Evolutionary conservation across 2,329 filamentous ascomycete genomes (phyloP), one percentile per base, ranked within the genome.

Genomic region (Hirsutella rhossiliensis): DNA sequence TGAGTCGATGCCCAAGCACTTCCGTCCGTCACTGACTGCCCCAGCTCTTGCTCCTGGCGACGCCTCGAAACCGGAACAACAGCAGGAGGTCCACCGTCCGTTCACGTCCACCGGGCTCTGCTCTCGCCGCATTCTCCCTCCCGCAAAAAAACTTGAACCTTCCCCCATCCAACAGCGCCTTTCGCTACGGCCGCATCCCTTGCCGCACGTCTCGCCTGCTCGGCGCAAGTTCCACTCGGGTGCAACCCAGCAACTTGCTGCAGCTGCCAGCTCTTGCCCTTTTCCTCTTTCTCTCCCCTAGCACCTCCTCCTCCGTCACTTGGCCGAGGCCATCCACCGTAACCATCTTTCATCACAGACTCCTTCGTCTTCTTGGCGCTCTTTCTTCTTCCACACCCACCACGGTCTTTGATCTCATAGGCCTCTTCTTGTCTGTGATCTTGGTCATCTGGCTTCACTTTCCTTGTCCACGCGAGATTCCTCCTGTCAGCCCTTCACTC

Each of bases 321-420:
- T 37, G n/a, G 20, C 31, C 32, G 23, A 42, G 28, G 34, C 34
- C 27, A 31, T 43, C 28, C 42, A 36, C 40, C 42, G 45, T 45
- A 5, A 20, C 18, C 37, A 47, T 45, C 42, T 43, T 43, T 19
- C 18, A 5, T 11, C 34, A 18, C 34, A 37, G n/a, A 41, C 39
- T 40, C 38, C 48, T 39, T 36, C 43, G 44, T 43, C 40, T 37
- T 42, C 40, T 44, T 37, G 30, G 29, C 41, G 11, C 15, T 46
- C 45, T 44, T 51, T 42, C 40, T 47, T 46, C 46, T 43, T n/a
- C 46, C 47, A 45, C 45, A 48, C 48, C 53, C 47, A 50, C 50
- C 52, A 49, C 56, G 46, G 46, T 53, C 55, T 54, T 54, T 56
- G 52, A 53, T 55, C 50, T 55, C 52, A 52, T 50, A 43, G 52